Evolutionary conservation across 306 rosid species (phyloP).

Genomic region (Acacia crassicarpa): DNA sequence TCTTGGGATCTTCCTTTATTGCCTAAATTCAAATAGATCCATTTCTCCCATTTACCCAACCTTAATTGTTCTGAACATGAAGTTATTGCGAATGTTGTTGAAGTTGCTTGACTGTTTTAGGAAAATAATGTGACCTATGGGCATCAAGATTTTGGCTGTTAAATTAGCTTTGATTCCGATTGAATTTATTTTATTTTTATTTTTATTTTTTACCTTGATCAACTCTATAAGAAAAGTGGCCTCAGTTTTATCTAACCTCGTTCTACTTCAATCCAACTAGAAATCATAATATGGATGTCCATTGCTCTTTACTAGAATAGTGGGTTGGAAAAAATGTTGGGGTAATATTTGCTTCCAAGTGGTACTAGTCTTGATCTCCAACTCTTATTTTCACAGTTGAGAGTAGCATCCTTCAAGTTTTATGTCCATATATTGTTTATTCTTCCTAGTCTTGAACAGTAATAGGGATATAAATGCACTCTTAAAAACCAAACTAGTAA

Average conservation of each 20-base stretch:
- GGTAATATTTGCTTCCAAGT: not conserved
- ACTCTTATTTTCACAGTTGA: not conserved
- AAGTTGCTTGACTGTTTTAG: not conserved
- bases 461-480: not conserved
- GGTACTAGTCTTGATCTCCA: not conserved
- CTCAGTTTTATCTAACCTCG: not conserved
- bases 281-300: not conserved
- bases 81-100: not conserved
- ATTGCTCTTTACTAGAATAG: not conserved
- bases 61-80: not conserved
- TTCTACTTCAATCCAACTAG: too few relatives aligned
- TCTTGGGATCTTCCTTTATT: not conserved
- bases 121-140: not conserved
- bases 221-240: not conserved
- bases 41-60: not conserved
- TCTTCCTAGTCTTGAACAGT: not conserved
- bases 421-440: not conserved
- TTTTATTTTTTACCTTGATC: not conserved
- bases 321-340: not conserved
- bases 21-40: not conserved
- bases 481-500: not conserved
- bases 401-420: not conserved
- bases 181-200: not conserved
- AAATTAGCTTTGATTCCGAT: not conserved
- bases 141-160: not conserved